phyloP scores from a whole-genome alignment of 1,139 yeast species.

The Kurtzmaniella quercitrusa region DNA sequence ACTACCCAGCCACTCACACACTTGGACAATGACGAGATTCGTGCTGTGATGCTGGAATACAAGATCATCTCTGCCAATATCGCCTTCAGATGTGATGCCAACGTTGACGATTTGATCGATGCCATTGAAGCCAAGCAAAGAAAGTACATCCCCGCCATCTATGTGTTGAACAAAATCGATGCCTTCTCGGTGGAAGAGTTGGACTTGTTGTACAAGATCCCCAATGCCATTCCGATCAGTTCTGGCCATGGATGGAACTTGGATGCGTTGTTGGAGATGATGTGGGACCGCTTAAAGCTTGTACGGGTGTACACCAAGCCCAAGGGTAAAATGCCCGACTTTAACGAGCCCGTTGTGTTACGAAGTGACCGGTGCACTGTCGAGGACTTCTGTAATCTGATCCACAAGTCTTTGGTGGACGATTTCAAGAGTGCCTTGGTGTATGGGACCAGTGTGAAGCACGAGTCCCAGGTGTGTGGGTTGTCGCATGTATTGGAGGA shows the following conservation, averaged over 20 bases:
- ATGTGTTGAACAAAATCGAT: constrained; percentile 92
- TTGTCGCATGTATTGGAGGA: constrained; percentile 77
- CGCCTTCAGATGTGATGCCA: constrained; percentile 94
- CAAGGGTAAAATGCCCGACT: constrained; percentile 91
- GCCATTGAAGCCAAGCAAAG: constrained; percentile 88
- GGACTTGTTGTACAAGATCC: constrained; percentile 83
- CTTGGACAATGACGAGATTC: constrained; percentile 85
- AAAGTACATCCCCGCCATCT: constrained; percentile 90
- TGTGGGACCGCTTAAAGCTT: constrained; percentile 89
- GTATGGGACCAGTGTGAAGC: constrained; percentile 89
- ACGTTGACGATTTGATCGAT: constrained; percentile 92
- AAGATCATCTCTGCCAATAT: constrained; percentile 95
- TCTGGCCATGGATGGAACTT: constrained; percentile 96
- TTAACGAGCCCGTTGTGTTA: constrained; percentile 88
- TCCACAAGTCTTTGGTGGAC: constrained; percentile 88
- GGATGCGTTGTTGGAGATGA: constrained; percentile 85
- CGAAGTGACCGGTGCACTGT: constrained; percentile 78
- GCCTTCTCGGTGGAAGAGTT: constrained; percentile 90
- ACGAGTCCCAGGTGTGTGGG: constrained; percentile 97
- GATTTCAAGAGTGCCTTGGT: constrained; percentile 92
- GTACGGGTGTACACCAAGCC: constrained; percentile 97
- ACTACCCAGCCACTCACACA: constrained; percentile 90
- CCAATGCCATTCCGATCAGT: constrained; percentile 94
- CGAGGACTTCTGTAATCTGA: constrained; percentile 94
- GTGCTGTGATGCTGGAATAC: constrained; percentile 95